phyloP scores from a whole-genome alignment of 345 rosid genomes.

The Syzygium grande region DNA sequence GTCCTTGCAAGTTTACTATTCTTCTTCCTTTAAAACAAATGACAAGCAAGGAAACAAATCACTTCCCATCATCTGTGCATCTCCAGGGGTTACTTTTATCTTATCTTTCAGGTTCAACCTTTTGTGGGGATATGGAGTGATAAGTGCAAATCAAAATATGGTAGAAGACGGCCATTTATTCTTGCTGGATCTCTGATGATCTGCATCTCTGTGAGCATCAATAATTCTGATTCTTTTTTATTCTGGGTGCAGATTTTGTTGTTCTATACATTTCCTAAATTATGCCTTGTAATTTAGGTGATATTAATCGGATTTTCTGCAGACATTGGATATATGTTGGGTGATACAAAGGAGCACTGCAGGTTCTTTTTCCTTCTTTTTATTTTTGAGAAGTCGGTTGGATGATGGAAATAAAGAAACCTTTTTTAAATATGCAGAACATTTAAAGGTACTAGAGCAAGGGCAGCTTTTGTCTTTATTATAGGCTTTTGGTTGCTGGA shows the following conservation, averaged over 20 bases:
- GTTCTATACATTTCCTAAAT: constrained; percentile 32
- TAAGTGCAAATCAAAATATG: constrained; percentile 83
- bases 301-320: constrained; percentile 96
- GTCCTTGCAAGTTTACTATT: neutral
- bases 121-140: constrained; percentile 99
- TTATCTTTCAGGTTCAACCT: constrained; percentile 74
- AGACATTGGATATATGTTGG: constrained; percentile 85
- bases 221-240: constrained; percentile 1
- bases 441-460: constrained; percentile 79
- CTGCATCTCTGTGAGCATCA: constrained; percentile 63
- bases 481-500: constrained; percentile 98
- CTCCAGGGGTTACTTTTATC: neutral
- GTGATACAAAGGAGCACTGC: constrained; percentile 90
- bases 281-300: constrained; percentile 74
- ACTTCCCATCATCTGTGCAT: neutral
- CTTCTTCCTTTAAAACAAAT: neutral
- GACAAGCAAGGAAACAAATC: neutral
- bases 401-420: neutral
- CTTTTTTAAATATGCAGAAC: constrained; percentile 41
- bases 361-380: constrained; percentile 36
- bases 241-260: neutral
- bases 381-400: constrained; percentile 3
- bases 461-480: constrained; percentile 80
- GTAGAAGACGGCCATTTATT: constrained; percentile 90
- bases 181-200: constrained; percentile 88